Evolutionary conservation across 495 filamentous ascomycete genomes (phyloP).

Genomic region (Sporormia fimetaria): DNA sequence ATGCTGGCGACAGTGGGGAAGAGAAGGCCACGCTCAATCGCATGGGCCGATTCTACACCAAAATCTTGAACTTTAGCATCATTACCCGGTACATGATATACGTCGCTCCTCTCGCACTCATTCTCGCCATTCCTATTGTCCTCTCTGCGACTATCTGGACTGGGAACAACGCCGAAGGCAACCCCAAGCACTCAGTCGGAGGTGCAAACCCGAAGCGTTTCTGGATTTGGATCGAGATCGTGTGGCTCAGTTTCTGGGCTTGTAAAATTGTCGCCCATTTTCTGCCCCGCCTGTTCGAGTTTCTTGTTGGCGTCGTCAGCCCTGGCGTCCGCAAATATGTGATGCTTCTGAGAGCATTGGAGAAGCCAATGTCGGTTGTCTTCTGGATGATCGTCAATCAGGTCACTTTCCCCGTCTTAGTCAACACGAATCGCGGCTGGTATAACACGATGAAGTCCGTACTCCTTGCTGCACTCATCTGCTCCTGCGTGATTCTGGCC

Average conservation of each 20-base stretch:
- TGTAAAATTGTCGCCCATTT: constrained; percentile 71
- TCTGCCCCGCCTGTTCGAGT: constrained; percentile 74
- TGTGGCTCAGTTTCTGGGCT: constrained; percentile 82
- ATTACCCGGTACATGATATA: constrained; percentile 84
- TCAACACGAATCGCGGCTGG: constrained; percentile 36
- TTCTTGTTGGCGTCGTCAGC: constrained; percentile 78
- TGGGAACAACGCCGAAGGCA: not conserved
- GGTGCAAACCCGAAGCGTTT: constrained; percentile 63
- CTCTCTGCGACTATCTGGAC: constrained; percentile 48
- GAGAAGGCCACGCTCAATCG: constrained; percentile 49
- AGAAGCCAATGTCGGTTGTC: constrained; percentile 78
- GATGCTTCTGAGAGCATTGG: constrained; percentile 61
- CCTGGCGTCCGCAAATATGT: constrained; percentile 89
- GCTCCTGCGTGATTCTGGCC: constrained; percentile 60
- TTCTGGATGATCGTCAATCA: constrained; percentile 73
- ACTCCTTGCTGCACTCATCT: constrained; percentile 64
- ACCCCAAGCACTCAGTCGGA: constrained; percentile 42
- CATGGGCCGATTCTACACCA: constrained; percentile 81
- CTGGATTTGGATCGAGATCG: constrained; percentile 83
- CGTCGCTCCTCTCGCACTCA: constrained; percentile 61
- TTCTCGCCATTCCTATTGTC: constrained; percentile 74
- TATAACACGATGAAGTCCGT: constrained; percentile 55
- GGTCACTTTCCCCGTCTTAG: constrained; percentile 61
- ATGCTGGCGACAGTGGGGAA: constrained; percentile 42
- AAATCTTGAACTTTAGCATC: constrained; percentile 72